Base-by-base conservation (phyloP, 73 alveolate species). In the Breviolum minutum region DNA sequence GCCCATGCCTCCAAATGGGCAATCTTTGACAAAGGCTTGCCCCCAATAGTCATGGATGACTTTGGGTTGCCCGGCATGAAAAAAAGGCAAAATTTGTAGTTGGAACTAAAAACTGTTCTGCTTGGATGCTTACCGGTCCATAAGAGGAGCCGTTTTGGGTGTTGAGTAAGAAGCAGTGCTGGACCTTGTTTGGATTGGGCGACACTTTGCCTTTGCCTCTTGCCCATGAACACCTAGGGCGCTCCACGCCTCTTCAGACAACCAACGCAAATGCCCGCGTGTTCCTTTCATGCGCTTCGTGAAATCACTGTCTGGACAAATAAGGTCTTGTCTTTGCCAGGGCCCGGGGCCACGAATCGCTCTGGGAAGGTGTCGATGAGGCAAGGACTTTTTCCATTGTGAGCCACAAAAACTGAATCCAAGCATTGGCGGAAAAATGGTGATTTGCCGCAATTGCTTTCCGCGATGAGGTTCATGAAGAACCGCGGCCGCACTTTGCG, bases 31-130 rank as follows among this genome's bases (percentile, higher is more conserved):
- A 60, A 88, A 88, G 26, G 85, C 84, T 13, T 88, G 95, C 11
- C 95, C 95, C 95, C 95, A 88, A 16, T 88, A 88, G 60, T 88
- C 95, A n/a, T 68, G 95, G 61, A 88, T 32, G 64, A 88, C 71
- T 32, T 74, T 88, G 60, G 95, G 95, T 48, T 88, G 95, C n/a
- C 85, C 95, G 29, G 95, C 85, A 16, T 88, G 95, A 24, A 68
- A 88, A 13, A 68, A 40, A 27, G 6, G 95, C 85, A 16, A 87
- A 88, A n/a, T 68, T 68, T 3, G 95, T 88, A 3, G 95, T 88
- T 30, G 73, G 85, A 5, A 88, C 69, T 19, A 68, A 88, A 62
- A 27, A 66, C 30, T 88, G 95, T 71, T 88, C 95, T 7, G 85
- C 48, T 11, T 88, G 14, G 54, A 88, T 88, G 85, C 95, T 68